Evolutionary conservation across 768 basidiomycete species (phyloP), one percentile per base, ranked within the genome.

Genomic region (Psilocybe sp.): DNA sequence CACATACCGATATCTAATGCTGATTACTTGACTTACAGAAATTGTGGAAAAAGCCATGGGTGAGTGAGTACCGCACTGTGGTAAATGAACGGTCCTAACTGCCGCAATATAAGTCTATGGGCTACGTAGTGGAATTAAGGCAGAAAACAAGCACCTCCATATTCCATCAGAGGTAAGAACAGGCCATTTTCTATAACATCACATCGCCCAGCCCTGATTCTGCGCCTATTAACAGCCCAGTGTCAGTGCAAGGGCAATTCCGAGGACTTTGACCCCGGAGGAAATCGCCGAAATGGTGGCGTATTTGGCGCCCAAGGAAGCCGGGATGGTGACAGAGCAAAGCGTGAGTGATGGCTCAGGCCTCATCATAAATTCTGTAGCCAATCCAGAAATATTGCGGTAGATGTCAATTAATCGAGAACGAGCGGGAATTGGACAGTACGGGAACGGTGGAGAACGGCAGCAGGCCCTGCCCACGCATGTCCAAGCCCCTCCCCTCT

Each of bases 281-380:
- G 65, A 74, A 7, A 51, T 75, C 4, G 71, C 74, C 5, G 60
- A 60, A 12, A 28, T 72, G 5, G 72, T 73, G 0, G 67, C 70
- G 3, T 73, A 60, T 44, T 58, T 74, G 1, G 64, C 58, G 9
- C 72, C 71, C 11, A 64, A 70, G 51, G 65, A 72, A 16, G 64
- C 72, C 7, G 47, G 57, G 14, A 66, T 64, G 48, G 67, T 74
- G 3, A 74, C 70, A 5, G 58, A 53, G 36, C 57, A 58, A 48
- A 55, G 48, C 19, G 58, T 59, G 35, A 49, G 58, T 54, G 1
- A 23, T 35, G 23, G 13, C 28, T 12, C 44, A 36, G 33, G 28
- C 8, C 13, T 45, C 14, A 14, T 23, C 39, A n/a, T n/a, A n/a
- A n/a, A 14, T 15, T 35, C 13, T 23, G 5, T 1, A 14, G 35